Evolutionary conservation across 306 rosid species (phyloP), one percentile per base, ranked within the genome.

Genomic region (Fragaria ananassa): DNA sequence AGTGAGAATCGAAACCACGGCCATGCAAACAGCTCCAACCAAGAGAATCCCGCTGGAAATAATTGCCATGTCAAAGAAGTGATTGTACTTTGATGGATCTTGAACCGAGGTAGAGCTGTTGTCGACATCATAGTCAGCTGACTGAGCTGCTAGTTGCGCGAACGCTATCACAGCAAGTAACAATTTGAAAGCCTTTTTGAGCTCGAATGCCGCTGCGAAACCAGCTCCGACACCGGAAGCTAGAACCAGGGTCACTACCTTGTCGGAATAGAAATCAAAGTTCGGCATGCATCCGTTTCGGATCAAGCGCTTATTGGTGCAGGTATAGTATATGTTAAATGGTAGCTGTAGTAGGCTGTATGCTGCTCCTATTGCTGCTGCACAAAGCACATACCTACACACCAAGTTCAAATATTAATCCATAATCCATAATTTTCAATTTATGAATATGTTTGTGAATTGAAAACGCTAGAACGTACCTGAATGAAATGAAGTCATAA

Each of bases 261-360:
- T 87, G 77, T 91, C 94, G 3, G 82, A 87, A 5, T 21, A 85
- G 88, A 87, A 89, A 81, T 89, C 93, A 79, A 90, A 87, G 11
- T 86, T 63, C 0, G 89, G 87, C 76, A 89, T 78, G 71, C 56
- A 79, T 1, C 69, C 71, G 66, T 79, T 56, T 64, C 76, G 80
- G 4, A 90, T 71, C 69, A 88, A 10, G 70, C 87, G 84, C 79
- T 82, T 89, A 23, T 76, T 76, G 18, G 85, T 66, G 23, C 31
- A 21, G 0, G 81, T 85, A 62, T 87, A 70, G 79, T 87, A 86
- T n/a, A 82, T 23, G 19, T 85, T 74, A 62, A 85, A 85, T 39
- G 93, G 90, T 57, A 86, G 57, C 79, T 91, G 93, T 61, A 89
- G 5, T 31, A 86, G 14, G 27, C 74, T 68, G 76, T 91, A 87